Conservation (phyloP, 345 rosid genomes). For the Boechera divaricarpa region DNA sequence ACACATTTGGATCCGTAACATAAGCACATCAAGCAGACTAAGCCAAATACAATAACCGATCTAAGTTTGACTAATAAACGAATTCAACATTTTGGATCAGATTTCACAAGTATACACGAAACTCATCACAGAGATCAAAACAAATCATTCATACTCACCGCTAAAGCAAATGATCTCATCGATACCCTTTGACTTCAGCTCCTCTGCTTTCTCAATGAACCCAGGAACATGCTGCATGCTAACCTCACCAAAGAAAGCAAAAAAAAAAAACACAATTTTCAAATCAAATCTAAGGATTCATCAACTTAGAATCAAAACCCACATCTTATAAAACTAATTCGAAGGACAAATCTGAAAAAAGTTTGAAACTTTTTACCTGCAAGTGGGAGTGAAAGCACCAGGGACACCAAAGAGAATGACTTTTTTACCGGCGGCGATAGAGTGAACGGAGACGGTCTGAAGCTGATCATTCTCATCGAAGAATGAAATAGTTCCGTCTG, state of each 20-base stretch:
- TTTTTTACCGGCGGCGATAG: slow-evolving; percentile 88
- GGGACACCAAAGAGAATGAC: slow-evolving; percentile 90
- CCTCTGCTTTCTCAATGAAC: slow-evolving; percentile 86
- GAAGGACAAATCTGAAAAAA: not conserved
- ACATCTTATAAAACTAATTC: not conserved
- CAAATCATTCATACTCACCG: slow-evolving; percentile 49
- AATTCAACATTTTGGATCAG: not conserved
- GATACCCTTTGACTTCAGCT: slow-evolving; percentile 82
- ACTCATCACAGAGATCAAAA: not conserved
- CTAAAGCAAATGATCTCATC: slow-evolving; percentile 81
- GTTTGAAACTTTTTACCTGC: slow-evolving; percentile 60
- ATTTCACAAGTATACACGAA: not conserved
- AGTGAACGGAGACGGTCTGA: slow-evolving; percentile 74
- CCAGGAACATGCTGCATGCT: slow-evolving; percentile 98
- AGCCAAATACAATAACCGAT: not conserved
- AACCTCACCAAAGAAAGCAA: not conserved
- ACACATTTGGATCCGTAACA: not conserved
- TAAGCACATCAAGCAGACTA: not conserved
- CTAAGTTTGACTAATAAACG: not conserved
- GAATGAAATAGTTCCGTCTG: slow-evolving; percentile 81
- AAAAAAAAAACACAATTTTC: not conserved
- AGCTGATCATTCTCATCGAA: slow-evolving; percentile 90
- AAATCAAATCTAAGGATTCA: slow-evolving; percentile 6
- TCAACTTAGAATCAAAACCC: not conserved
- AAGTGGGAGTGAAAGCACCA: slow-evolving; percentile 99